Evolutionary conservation across 2,329 filamentous ascomycete genomes (phyloP), one percentile per base, ranked within the genome.

Genomic region (Cadophora luteo-olivacea): DNA sequence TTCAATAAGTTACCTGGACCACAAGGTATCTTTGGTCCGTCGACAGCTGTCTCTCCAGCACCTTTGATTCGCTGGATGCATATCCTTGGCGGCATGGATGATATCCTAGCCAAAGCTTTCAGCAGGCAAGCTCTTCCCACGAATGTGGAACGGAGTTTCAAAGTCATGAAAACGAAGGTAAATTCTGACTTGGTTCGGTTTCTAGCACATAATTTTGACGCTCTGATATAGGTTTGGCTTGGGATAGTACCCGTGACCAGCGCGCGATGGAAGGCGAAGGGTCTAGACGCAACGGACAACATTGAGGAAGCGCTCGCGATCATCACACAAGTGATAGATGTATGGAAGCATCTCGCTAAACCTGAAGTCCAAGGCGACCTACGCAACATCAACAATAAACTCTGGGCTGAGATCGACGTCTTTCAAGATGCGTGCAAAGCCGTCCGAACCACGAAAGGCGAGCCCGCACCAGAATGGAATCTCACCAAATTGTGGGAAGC

Each of bases 241-340:
- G 73, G 73, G 4, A 51, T 73, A 8, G 55, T 65, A 2, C 72
- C 73, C 6, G 55, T 74, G 33, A 65, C 70, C 5, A 69, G 72
- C n/a, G 72, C 70, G 11, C 61, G 67, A 8, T 74, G 74, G 73
- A 65, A 55, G 19, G 62, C 69, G 16, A 72, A 72, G 57, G 65
- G 60, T n/a, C 70, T 75, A 1, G 70, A 75, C 52, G 66, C 68
- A 14, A 48, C 65, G 58, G 61, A 60, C 1, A 73, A 75, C 22
- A 74, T 74, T 25, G 74, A 74, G 67, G 74, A 75, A 70, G 73
- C 73, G 5, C 58, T 75, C 8, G 67, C 72, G 1, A 62, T 72
- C 41, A 71, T 75, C 29, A 61, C 69, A 36, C 69, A 69, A 55
- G 68, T 72, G 3, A 32, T 74, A 33, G 69, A 73, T 65, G 68